A percentile compares a stretch with the other conserved stretches of the same genome.
Evolutionary conservation across 2,329 filamentous ascomycete species (phyloP).

Genomic region (Triangularia verruculosa): DNA sequence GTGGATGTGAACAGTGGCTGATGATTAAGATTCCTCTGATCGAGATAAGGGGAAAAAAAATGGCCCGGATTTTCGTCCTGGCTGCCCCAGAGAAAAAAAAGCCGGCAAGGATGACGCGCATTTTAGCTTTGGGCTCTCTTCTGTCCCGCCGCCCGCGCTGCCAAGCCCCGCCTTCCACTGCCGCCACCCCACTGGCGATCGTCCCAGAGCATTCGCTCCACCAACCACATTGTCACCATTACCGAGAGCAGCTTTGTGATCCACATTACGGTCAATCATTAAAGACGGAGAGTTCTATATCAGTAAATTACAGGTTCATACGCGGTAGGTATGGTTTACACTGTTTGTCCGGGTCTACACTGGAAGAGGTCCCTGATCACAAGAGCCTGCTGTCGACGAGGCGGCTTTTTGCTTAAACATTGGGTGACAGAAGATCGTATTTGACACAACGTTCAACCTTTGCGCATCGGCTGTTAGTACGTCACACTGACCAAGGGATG

Average conservation of each 20-base stretch:
- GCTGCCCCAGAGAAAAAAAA: background rate
- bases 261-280: background rate
- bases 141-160: background rate
- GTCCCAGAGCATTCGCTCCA: background rate
- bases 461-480: conserved; percentile 3
- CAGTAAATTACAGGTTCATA: background rate
- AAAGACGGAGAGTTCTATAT: background rate
- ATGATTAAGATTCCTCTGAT: background rate
- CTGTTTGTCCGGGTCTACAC: too few species aligned
- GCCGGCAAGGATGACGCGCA: conserved; percentile 22
- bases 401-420: conserved; percentile 64
- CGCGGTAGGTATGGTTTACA: too few species aligned
- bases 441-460: conserved; percentile 86
- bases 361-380: too few species aligned
- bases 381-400: too few species aligned
- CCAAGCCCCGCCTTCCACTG: conserved; percentile 8
- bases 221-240: conserved; percentile 5
- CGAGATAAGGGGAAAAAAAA: conserved; percentile 15
- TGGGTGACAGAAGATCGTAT: conserved; percentile 83
- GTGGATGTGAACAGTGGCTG: background rate
- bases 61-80: conserved; percentile 4
- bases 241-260: background rate
- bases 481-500: background rate
- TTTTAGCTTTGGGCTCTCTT: conserved; percentile 2
- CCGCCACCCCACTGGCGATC: background rate